Evolutionary conservation across 169 alveolate genomes (phyloP).

Genomic region (Cyclospora cayetanensis): DNA sequence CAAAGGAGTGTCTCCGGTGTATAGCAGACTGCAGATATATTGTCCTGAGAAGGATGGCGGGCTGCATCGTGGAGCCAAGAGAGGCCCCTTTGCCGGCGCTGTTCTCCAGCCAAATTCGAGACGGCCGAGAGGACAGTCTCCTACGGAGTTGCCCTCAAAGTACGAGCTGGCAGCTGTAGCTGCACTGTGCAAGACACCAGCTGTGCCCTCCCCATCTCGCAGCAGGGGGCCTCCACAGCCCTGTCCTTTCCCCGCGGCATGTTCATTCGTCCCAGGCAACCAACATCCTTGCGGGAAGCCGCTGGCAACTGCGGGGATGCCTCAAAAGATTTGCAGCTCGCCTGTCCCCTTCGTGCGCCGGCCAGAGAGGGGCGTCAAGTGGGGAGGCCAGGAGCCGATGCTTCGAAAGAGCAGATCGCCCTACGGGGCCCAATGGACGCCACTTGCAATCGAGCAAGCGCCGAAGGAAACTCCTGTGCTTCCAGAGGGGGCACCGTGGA

Average conservation of each 20-base stretch:
- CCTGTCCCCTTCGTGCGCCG: neutral
- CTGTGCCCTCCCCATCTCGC: neutral
- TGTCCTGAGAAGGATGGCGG: neutral
- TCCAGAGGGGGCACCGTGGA: too few relatives aligned
- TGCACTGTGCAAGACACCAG: slow-evolving; percentile 3
- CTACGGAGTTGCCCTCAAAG: slow-evolving; percentile 20
- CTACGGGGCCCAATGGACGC: too few relatives aligned
- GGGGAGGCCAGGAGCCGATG: neutral
- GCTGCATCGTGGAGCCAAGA: neutral
- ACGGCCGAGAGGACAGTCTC: neutral
- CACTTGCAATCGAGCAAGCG: too few relatives aligned
- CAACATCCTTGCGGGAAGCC: neutral
- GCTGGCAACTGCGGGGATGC: neutral
- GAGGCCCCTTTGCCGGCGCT: neutral
- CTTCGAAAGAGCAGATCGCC: too few relatives aligned
- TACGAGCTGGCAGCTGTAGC: slow-evolving; percentile 59
- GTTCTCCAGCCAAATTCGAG: neutral
- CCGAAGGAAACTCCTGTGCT: too few relatives aligned
- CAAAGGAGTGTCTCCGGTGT: too few relatives aligned
- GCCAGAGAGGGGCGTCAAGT: neutral
- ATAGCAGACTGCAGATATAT: neutral
- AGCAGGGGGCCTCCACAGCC: neutral
- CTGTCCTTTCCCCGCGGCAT: neutral
- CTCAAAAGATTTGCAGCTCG: neutral
- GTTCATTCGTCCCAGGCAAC: slow-evolving; percentile 28